These are phyloP conservation scores for Xerocomus minutiporus DNA, from an alignment of 1,284 basidiomycete genomes.

Conservation along the genomic window DNA sequence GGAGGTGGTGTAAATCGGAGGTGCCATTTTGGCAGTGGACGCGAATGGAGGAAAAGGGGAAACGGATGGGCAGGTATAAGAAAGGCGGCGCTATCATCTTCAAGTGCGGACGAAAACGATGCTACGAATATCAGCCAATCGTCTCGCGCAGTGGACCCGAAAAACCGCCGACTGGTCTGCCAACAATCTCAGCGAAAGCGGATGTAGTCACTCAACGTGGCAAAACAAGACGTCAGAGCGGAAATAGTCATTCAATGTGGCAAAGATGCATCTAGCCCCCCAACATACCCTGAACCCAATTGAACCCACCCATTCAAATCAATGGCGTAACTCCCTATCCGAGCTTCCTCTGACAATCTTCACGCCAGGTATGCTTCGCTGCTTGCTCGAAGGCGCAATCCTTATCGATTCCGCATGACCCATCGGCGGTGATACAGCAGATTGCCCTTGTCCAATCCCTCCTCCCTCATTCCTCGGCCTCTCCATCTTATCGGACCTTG, in stretches of 20 bases:
- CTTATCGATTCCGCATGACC: slow-evolving; percentile 10
- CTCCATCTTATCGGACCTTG: background rate
- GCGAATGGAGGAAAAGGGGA: slow-evolving; percentile 5
- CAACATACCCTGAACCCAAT: slow-evolving; percentile 7
- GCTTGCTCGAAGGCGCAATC: slow-evolving; percentile 18
- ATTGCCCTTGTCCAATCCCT: background rate
- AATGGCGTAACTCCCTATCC: slow-evolving; percentile 13
- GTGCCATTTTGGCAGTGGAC: slow-evolving; percentile 49
- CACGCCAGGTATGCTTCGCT: slow-evolving; percentile 32
- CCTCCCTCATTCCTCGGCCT: slow-evolving; percentile 3
- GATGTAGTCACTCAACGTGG: no score
- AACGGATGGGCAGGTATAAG: background rate
- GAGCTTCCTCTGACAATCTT: slow-evolving; percentile 28
- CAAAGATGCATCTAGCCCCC: background rate
- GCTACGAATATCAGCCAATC: no score
- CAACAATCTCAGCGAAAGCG: no score
- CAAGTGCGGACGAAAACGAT: no score
- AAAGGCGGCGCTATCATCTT: no score
- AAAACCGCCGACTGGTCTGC: no score
- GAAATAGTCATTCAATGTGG: background rate
- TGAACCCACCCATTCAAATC: slow-evolving; percentile 2
- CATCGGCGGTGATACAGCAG: background rate
- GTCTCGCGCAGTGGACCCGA: no score
- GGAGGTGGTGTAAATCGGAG: slow-evolving; percentile 74
- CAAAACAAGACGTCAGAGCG: no score